Evolutionary conservation across 139 green algal genomes (phyloP).

Genomic region (Gonium pectorale): DNA sequence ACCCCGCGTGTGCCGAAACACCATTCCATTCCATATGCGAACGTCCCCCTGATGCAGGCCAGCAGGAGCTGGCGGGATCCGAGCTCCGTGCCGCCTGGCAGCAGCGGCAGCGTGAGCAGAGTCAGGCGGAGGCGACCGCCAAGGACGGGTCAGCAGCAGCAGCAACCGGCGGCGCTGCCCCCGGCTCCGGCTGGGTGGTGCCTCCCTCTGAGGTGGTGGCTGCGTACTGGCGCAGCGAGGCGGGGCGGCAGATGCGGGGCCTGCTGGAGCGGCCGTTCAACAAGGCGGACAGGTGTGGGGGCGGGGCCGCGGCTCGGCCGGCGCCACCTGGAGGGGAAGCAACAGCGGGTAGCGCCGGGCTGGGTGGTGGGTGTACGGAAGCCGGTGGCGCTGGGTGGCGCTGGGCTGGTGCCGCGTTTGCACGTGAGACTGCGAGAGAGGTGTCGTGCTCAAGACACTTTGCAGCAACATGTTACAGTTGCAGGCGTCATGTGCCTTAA

Average conservation of each 20-base stretch:
- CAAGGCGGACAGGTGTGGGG: background rate
- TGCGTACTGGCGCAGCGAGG: constrained; percentile 40
- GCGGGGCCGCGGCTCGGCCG: background rate
- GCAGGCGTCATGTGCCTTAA: no score
- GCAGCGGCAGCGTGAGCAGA: no score
- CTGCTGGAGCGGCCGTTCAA: constrained; percentile 30
- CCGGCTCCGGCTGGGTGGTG: background rate
- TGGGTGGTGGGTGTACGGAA: no score
- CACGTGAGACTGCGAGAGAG: no score
- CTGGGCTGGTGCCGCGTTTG: no score
- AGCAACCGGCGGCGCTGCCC: background rate
- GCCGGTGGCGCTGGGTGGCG: no score
- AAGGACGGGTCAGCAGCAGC: background rate
- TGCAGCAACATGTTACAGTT: no score
- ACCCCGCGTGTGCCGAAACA: no score
- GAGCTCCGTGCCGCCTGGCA: constrained; percentile 43
- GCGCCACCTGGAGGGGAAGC: background rate
- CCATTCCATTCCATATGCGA: no score
- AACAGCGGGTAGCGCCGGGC: background rate
- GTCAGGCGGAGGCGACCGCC: no score
- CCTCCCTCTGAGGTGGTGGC: constrained; percentile 12
- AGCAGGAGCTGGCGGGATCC: constrained; percentile 38
- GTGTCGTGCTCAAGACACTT: no score
- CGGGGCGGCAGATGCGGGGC: constrained; percentile 25
- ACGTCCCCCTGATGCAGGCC: background rate